Conservation (phyloP, 192 early-diverging fungal species). For the Podila horticola region DNA sequence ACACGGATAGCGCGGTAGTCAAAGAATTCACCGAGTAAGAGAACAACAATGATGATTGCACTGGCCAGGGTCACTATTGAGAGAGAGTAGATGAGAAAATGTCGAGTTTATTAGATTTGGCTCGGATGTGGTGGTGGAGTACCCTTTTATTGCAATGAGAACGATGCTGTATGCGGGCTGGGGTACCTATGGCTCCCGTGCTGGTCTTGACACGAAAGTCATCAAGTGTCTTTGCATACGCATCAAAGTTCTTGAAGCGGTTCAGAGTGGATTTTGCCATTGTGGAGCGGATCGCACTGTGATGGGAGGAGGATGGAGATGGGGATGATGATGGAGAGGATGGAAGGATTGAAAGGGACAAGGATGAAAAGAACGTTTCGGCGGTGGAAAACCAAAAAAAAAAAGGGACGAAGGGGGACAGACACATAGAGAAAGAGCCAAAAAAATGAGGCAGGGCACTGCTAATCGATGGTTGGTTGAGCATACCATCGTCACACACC, state of each 20-base stretch:
- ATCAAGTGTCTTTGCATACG: slow-evolving; percentile 97
- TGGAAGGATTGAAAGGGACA: not conserved
- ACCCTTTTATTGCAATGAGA: not conserved
- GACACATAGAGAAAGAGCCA: no score
- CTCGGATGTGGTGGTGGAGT: not conserved
- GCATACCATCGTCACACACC: no score
- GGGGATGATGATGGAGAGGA: not conserved
- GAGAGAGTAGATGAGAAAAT: not conserved
- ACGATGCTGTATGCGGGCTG: slow-evolving; percentile 35
- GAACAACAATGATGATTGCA: slow-evolving; percentile 73
- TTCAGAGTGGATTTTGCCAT: slow-evolving; percentile 64
- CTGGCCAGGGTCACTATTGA: slow-evolving; percentile 81
- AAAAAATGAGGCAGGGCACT: no score
- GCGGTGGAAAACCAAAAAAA: not conserved
- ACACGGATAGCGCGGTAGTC: slow-evolving; percentile 78
- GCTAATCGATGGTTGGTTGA: no score
- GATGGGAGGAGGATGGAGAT: not conserved
- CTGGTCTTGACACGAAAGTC: slow-evolving; percentile 77
- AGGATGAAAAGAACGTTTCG: not conserved
- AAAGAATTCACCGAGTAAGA: slow-evolving; percentile 85
- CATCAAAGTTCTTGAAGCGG: slow-evolving; percentile 74
- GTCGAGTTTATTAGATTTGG: slow-evolving; percentile 16
- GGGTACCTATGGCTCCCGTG: slow-evolving; percentile 41
- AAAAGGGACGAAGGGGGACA: not conserved
- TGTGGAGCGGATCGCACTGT: not conserved